Evolutionary conservation across 1,284 basidiomycete species (phyloP).

Genomic region (Meripilus lineatus): DNA sequence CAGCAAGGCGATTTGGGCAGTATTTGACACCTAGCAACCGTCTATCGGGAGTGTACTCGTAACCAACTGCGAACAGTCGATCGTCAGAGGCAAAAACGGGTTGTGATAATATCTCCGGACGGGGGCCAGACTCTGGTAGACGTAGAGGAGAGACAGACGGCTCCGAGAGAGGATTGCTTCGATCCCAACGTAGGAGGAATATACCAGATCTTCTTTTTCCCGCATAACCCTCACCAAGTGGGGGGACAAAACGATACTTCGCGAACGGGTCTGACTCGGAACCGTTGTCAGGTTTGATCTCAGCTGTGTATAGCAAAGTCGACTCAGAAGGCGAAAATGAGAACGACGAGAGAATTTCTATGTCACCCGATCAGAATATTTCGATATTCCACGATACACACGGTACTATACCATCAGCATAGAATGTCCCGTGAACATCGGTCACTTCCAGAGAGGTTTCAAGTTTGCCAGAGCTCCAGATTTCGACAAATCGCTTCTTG

Average conservation of each 20-base stretch:
- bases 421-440: constrained; percentile 53
- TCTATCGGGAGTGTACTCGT: constrained; percentile 51
- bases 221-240: constrained; percentile 50
- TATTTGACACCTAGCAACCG: constrained; percentile 54
- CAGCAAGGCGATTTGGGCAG: constrained; percentile 59
- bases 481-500: constrained; percentile 55
- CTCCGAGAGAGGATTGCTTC: constrained; percentile 1
- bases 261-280: constrained; percentile 32
- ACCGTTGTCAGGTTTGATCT: constrained; percentile 36
- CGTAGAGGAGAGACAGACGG: constrained; percentile 2
- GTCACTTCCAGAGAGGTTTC: constrained; percentile 51
- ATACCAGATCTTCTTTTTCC: constrained; percentile 45
- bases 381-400: constrained; percentile 1
- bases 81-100: constrained; percentile 43
- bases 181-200: constrained; percentile 44
- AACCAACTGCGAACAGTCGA: constrained; percentile 54
- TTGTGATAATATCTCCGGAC: constrained; percentile 46
- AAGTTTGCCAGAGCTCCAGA: constrained; percentile 46
- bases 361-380: constrained; percentile 2
- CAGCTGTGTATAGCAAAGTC: constrained; percentile 53
- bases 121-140: constrained; percentile 2
- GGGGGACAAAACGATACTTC: constrained; percentile 48
- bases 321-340: constrained; percentile 49
- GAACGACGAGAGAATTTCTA: constrained; percentile 45
- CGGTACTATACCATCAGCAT: constrained; percentile 47